Evolutionary conservation across 2,329 filamentous ascomycete genomes (phyloP).

Genomic region (Pseudogymnoascus sp.): DNA sequence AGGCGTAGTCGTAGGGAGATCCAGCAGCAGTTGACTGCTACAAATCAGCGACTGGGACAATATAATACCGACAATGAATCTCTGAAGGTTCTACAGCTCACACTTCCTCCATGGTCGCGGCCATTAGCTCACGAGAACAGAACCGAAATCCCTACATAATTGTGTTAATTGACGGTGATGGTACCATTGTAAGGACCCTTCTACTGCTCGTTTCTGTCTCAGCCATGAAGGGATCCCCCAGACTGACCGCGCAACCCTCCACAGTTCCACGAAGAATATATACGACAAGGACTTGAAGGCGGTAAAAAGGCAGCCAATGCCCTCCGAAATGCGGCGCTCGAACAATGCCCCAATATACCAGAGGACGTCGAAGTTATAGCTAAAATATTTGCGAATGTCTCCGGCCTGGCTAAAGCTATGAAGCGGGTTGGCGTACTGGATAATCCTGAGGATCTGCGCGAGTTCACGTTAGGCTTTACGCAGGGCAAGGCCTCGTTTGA

Average conservation of each 20-base stretch:
- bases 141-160: conserved; percentile 49
- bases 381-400: conserved; percentile 48
- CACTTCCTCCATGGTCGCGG: neutral
- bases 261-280: conserved; percentile 49
- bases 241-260: neutral
- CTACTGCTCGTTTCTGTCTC: conserved; percentile 4
- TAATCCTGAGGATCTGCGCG: conserved; percentile 37
- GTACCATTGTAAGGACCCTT: conserved; percentile 42
- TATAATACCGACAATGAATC: conserved; percentile 33
- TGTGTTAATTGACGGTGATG: conserved; percentile 55
- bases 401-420: conserved; percentile 42
- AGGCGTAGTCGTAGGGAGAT: conserved; percentile 40
- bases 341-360: conserved; percentile 36
- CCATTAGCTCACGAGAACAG: conserved; percentile 16
- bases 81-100: conserved; percentile 35
- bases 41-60: conserved; percentile 30
- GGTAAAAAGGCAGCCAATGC: conserved; percentile 33
- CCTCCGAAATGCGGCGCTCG: conserved; percentile 39
- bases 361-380: conserved; percentile 45
- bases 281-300: conserved; percentile 42
- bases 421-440: conserved; percentile 38
- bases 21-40: conserved; percentile 38
- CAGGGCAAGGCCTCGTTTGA: conserved; percentile 51
- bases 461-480: conserved; percentile 53
- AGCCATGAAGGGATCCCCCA: neutral